Evolutionary conservation across 1,284 basidiomycete species (phyloP), one percentile per base, ranked within the genome.

Genomic region (Apiotrichum mycotoxinovorans): DNA sequence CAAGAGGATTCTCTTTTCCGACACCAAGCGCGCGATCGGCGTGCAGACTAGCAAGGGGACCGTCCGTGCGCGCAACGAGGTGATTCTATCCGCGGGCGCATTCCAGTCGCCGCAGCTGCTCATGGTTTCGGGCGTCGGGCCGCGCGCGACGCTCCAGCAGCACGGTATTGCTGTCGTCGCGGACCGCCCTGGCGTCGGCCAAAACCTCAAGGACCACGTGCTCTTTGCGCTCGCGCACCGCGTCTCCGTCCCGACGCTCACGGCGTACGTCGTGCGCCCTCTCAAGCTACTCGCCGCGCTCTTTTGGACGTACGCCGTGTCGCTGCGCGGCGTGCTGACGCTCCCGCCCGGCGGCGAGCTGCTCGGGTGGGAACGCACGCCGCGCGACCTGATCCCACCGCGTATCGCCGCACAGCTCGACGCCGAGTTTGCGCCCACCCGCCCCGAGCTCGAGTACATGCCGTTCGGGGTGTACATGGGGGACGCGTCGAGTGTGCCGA

Each of bases 151-250:
- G 23, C 50, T 57, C 10, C 18, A 23, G 2, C 9, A 26, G n/a
- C 30, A 55, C 15, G 54, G 48, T 17, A 62, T 66, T 33, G 34
- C 56, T 5, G 50, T 62, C 4, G 38, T 56, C 10, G 60, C 54
- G 20, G 56, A 60, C 35, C 51, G 51, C n/a, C 45, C 43, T 0
- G 63, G 63, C 49, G 64, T 65, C 0, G 64, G 64, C 3, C 62
- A 65, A 54, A 65, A 65, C 49, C 37, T 65, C 18, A 54, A 58
- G 17, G 64, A 65, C 42, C 64, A 65, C 27, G 58, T 65, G 5
- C 34, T 61, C 26, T 38, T 43, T 46, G 17, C 38, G 1, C 53
- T 46, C 1, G 12, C 46, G 26, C 43, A 49, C 46, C 53, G 53
- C 46, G 46, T 54, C 38, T 26, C 18, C 23, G 41, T 54, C 15